phyloP scores from a whole-genome alignment of 257 asterid genomes.

The Rubia yunnanensis region DNA sequence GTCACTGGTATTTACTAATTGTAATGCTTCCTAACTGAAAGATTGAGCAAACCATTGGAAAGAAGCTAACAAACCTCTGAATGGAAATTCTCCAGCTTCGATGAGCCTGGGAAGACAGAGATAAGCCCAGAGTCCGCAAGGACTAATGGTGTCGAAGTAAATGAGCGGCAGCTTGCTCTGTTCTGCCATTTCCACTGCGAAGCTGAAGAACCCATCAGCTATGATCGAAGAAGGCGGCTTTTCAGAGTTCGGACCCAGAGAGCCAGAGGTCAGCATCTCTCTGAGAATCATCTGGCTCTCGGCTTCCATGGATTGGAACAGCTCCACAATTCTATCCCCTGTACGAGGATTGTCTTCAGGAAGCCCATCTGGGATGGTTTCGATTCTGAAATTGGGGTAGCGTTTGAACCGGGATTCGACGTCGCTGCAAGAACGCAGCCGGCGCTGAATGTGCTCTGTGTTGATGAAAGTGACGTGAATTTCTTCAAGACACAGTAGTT shows the following conservation, averaged over 20 bases:
- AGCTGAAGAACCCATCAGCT: constrained; percentile 49
- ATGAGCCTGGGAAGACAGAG: constrained; percentile 51
- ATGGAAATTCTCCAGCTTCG: constrained; percentile 48
- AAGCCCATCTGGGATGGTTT: constrained; percentile 49
- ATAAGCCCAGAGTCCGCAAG: constrained; percentile 51
- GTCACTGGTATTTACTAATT: neutral
- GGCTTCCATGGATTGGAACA: constrained; percentile 29
- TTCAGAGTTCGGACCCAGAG: constrained; percentile 13
- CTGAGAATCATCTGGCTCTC: constrained; percentile 24
- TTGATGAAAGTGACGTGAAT: constrained; percentile 59
- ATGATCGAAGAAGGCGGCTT: constrained; percentile 33
- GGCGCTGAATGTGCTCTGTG: constrained; percentile 48
- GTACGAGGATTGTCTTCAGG: constrained; percentile 36
- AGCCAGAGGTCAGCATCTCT: constrained; percentile 22
- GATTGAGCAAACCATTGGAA: no score
- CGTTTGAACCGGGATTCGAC: constrained; percentile 15
- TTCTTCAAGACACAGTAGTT: constrained; percentile 25
- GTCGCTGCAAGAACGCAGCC: constrained; percentile 24
- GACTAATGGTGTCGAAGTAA: constrained; percentile 49
- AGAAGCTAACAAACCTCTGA: no score
- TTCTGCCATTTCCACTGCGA: constrained; percentile 32
- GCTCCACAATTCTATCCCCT: constrained; percentile 15
- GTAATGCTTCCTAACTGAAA: no score
- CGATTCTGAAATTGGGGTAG: constrained; percentile 29
- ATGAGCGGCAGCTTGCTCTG: constrained; percentile 26